Conservation (phyloP, 805 yeast species). For the Schizosaccharomyces cryophilus region DNA sequence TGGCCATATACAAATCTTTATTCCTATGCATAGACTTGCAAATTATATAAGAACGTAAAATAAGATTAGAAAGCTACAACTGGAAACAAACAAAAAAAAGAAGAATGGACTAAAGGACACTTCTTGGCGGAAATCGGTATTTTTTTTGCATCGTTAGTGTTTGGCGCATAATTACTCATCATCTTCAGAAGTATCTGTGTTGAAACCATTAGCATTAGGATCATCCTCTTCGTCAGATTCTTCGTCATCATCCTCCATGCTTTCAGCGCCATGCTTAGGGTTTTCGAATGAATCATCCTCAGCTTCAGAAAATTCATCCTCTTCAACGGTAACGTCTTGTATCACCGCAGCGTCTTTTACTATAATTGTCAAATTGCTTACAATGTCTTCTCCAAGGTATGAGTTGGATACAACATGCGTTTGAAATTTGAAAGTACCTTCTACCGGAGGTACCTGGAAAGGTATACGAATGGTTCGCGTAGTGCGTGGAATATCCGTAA, state of each 20-base stretch:
- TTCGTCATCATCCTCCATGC: background rate
- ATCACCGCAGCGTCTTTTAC: slow-evolving; percentile 31
- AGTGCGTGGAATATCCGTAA: background rate
- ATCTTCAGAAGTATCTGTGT: too few relatives aligned
- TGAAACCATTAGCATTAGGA: too few relatives aligned
- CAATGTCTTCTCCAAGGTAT: slow-evolving; percentile 63
- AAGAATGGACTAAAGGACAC: too few relatives aligned
- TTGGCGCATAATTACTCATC: too few relatives aligned
- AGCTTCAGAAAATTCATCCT: slow-evolving; percentile 19
- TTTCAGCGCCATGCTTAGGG: slow-evolving; percentile 22
- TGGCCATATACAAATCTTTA: too few relatives aligned
- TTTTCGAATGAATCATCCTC: slow-evolving; percentile 37
- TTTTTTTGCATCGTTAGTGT: too few relatives aligned
- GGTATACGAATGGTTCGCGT: background rate
- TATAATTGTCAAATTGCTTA: slow-evolving; percentile 42
- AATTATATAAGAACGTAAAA: too few relatives aligned
- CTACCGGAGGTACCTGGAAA: slow-evolving; percentile 11
- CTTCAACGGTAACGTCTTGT: slow-evolving; percentile 4
- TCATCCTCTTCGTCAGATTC: background rate
- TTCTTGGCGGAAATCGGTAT: too few relatives aligned
- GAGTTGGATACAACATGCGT: slow-evolving; percentile 44
- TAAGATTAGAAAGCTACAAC: too few relatives aligned
- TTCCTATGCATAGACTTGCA: too few relatives aligned
- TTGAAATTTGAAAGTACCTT: slow-evolving; percentile 45
- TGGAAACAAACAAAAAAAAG: too few relatives aligned